A percentile compares a stretch with the other conserved stretches of the same genome.
phyloP scores from a whole-genome alignment of 2,329 filamentous ascomycete genomes.

The Xylariales sp. region DNA sequence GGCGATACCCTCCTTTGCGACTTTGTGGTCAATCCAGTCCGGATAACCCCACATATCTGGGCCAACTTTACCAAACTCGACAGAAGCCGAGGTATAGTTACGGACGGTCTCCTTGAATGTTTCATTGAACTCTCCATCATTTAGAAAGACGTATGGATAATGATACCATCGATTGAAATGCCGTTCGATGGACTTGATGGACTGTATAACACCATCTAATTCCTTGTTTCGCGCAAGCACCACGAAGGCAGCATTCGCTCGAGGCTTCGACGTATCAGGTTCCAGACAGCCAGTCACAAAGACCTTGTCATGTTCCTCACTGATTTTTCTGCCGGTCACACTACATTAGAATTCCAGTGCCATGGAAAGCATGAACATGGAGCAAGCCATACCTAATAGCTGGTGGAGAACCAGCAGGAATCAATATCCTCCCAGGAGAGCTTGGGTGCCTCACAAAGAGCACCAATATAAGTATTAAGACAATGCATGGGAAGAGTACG shows the following conservation, averaged over 20 bases:
- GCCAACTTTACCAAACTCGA: constrained; percentile 95
- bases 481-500: constrained; percentile 89
- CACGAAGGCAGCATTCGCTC: constrained; percentile 95
- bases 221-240: constrained; percentile 97
- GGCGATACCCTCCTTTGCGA: constrained; percentile 93
- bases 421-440: constrained; percentile 82
- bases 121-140: constrained; percentile 96
- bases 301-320: constrained; percentile 95
- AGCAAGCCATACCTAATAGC: constrained; percentile 80
- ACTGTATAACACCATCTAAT: constrained; percentile 93
- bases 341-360: constrained; percentile 23
- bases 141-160: constrained; percentile 98
- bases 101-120: constrained; percentile 88
- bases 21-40: constrained; percentile 93
- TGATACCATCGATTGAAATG: constrained; percentile 99
- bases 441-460: constrained; percentile 90
- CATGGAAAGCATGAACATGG: constrained; percentile 30
- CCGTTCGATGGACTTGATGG: constrained; percentile 95
- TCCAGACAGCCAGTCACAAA: constrained; percentile 92
- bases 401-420: constrained; percentile 88
- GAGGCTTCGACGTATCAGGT: constrained; percentile 79
- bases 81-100: constrained; percentile 87
- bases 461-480: constrained; percentile 89
- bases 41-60: constrained; percentile 95
- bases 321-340: constrained; percentile 80